Base-by-base conservation (phyloP, 2,329 filamentous ascomycete species). In the Cytospora chrysosperma region DNA sequence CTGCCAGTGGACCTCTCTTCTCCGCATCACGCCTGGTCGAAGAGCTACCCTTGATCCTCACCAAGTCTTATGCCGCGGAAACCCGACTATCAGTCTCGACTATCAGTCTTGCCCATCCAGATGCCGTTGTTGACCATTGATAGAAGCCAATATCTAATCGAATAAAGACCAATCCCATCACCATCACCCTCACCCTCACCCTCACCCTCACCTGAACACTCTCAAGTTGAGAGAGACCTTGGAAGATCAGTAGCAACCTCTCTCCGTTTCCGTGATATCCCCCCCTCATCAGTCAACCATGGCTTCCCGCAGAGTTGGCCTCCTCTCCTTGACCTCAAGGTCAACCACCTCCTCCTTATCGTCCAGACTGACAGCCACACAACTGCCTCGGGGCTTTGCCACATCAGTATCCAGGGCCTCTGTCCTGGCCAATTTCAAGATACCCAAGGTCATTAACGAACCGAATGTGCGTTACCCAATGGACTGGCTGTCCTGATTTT, bases 391-490 rank as follows among this genome's bases (percentile, higher is more conserved):
- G 12, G 54, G 65, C 3, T 69, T 76, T 50, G 70, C 73, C 51
- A 74, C 72, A 34, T 75, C 72, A 9, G 67, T 63, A 30, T 61
- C 68, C 50, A 78, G 72, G 57, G 70, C 72, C 70, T 78, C 88
- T 63, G 89, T 87, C 9, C 82, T 96, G 68, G 93, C 93, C 56
- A 84, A 87, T 66, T 98, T 97, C 85, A 94, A 92, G 81, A 85
- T 93, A 58, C 95, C 95, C 56, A 88, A 88, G 67, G 86, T 97
- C 70, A 81, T 86, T 74, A 99, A 99, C 75, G 95, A 99, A 80
- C 92, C 92, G n/a, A 99, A 97, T 75, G 93, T 97, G 78, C 76
- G 91, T 82, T 37, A n/a, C n/a, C n/a, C n/a, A n/a, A n/a, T n/a
- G n/a, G n/a, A n/a, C n/a, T n/a, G n/a, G n/a, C n/a, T n/a, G n/a